Conservation (phyloP, 2,329 filamentous ascomycete genomes). For the Colletotrichum sp. region DNA sequence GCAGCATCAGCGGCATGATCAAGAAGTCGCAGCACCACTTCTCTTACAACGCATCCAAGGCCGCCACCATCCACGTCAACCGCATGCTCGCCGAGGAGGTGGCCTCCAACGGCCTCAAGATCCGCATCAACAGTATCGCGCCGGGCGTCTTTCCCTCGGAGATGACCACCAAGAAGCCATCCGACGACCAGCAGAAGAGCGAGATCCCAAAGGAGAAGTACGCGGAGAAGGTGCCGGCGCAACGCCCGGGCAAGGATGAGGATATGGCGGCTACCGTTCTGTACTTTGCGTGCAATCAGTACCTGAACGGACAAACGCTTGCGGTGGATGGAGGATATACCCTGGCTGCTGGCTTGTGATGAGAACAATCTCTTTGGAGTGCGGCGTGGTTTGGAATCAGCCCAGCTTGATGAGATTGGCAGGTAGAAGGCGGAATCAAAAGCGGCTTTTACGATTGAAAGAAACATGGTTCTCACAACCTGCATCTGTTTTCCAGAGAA, state of each 20-base stretch:
- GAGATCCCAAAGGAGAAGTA: constrained; percentile 63
- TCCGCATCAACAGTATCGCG: constrained; percentile 75
- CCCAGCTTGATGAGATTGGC: background rate
- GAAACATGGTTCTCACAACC: background rate
- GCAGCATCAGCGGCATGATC: constrained; percentile 69
- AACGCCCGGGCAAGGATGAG: constrained; percentile 70
- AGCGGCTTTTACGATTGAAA: background rate
- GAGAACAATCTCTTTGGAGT: background rate
- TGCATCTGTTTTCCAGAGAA: background rate
- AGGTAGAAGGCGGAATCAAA: background rate
- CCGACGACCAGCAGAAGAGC: constrained; percentile 60
- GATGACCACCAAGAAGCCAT: constrained; percentile 64
- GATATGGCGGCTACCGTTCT: constrained; percentile 74
- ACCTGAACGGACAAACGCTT: constrained; percentile 47
- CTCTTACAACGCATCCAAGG: constrained; percentile 69
- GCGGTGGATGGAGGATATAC: constrained; percentile 52
- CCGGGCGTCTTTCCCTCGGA: constrained; percentile 75
- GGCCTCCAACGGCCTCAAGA: constrained; percentile 61
- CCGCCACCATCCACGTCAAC: constrained; percentile 67
- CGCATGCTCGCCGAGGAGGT: constrained; percentile 69
- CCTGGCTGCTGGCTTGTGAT: constrained; percentile 38
- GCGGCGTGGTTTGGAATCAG: background rate
- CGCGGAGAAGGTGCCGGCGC: constrained; percentile 65
- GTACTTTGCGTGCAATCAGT: constrained; percentile 52
- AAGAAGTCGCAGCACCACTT: constrained; percentile 70